These are phyloP conservation scores for Crataegus laevigata DNA, from an alignment of 306 rosid species.

Conservation along the genomic window DNA sequence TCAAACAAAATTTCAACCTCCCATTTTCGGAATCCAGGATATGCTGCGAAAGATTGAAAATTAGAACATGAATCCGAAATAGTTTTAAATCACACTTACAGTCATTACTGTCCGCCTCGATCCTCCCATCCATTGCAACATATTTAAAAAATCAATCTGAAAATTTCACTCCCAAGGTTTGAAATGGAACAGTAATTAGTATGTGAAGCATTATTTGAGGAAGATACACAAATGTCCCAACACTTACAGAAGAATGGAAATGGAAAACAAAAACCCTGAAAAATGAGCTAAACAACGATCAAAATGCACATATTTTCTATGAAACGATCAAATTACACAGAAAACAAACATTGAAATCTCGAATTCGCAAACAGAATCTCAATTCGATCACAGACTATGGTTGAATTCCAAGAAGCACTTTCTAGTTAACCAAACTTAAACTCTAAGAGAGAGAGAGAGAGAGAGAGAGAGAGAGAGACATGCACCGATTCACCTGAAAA, in stretches of 20 bases:
- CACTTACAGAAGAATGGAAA: background rate
- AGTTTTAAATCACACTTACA: conserved; percentile 38
- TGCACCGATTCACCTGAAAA: background rate
- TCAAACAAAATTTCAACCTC: conserved; percentile 23
- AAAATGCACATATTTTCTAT: background rate
- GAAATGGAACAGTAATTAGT: background rate
- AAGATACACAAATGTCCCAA: background rate
- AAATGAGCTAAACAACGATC: background rate
- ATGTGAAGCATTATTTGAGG: background rate
- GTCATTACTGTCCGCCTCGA: conserved; percentile 73
- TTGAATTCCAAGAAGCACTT: no score
- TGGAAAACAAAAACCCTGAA: background rate
- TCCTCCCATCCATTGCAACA: conserved; percentile 99
- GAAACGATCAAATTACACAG: background rate
- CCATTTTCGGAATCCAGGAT: background rate
- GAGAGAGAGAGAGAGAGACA: no score
- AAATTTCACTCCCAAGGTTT: background rate
- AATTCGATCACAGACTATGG: no score
- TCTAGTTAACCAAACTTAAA: no score
- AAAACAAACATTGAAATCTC: background rate
- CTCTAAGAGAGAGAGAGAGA: no score
- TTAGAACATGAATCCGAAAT: background rate
- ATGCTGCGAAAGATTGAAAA: conserved; percentile 2
- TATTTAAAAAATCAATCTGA: conserved; percentile 17
- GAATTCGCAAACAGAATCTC: no score